phyloP scores from a whole-genome alignment of 768 basidiomycete genomes.

The Candolleomyces aberdarensis region DNA sequence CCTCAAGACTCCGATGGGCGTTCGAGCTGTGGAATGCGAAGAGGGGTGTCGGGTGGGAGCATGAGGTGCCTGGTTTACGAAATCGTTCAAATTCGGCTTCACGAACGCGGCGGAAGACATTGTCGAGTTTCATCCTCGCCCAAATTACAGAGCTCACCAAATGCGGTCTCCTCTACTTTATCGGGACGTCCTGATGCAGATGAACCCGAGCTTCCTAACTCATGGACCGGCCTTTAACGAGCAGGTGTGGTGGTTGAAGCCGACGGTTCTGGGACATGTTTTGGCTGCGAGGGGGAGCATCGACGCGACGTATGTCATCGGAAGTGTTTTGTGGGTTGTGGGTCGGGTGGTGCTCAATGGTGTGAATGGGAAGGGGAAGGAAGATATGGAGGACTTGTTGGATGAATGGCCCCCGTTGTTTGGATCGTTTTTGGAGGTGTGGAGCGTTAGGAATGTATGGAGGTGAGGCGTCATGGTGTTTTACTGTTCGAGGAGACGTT shows the following conservation, averaged over 20 bases:
- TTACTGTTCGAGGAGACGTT: not conserved
- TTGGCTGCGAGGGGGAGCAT: not conserved
- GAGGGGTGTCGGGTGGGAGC: not conserved
- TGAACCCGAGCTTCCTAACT: not conserved
- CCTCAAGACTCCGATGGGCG: not conserved
- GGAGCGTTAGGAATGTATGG: constrained; percentile 38
- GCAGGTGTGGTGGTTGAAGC: not conserved
- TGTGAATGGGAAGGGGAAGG: too few relatives aligned
- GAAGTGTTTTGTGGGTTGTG: not conserved
- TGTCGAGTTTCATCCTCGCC: not conserved
- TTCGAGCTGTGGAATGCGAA: not conserved
- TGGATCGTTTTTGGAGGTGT: constrained; percentile 29
- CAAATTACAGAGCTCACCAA: not conserved
- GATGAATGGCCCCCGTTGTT: constrained; percentile 38
- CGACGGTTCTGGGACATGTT: not conserved
- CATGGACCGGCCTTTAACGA: not conserved
- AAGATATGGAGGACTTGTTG: constrained; percentile 17
- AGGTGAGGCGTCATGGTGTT: constrained; percentile 24
- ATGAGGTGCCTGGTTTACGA: not conserved
- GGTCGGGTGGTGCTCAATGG: not conserved
- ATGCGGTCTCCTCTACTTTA: not conserved
- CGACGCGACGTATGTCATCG: not conserved
- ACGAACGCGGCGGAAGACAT: not conserved
- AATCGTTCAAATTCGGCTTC: not conserved
- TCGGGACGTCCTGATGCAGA: not conserved